Conservation (phyloP, 495 filamentous ascomycete species). For the Hypoxylon intermedium region DNA sequence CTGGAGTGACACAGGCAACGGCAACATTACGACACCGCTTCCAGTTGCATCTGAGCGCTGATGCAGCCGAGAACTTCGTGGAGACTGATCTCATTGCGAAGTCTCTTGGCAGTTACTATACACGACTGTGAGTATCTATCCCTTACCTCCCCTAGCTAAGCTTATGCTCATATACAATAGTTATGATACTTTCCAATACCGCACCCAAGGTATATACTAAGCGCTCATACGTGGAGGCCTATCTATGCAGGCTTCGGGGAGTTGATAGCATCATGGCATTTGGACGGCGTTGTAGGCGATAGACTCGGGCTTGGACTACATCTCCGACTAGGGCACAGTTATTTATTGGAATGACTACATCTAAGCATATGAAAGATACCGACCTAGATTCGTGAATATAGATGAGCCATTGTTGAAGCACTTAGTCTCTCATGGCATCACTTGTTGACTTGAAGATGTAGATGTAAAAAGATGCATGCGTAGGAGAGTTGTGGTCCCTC, state of each 20-base stretch:
- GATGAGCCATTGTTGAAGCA: conserved; percentile 15
- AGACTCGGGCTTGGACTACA: conserved; percentile 39
- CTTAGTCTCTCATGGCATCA: neutral
- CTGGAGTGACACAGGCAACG: conserved; percentile 67
- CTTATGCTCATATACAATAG: conserved; percentile 43
- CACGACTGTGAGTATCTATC: conserved; percentile 64
- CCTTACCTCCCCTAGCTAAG: neutral
- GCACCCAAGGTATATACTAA: conserved; percentile 80
- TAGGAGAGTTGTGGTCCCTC: no score
- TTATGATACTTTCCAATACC: conserved; percentile 82
- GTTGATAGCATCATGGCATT: conserved; percentile 43
- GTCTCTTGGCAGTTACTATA: conserved; percentile 77
- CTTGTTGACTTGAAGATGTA: no score
- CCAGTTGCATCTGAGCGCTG: conserved; percentile 74
- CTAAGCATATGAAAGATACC: conserved; percentile 11
- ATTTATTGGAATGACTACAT: conserved; percentile 36
- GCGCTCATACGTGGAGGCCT: conserved; percentile 22
- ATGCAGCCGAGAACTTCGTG: conserved; percentile 75
- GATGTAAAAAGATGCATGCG: neutral
- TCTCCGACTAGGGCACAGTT: conserved; percentile 31
- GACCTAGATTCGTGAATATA: conserved; percentile 30
- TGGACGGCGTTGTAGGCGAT: conserved; percentile 47
- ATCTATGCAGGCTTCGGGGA: conserved; percentile 19
- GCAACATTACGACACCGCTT: conserved; percentile 69
- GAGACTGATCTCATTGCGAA: conserved; percentile 75